phyloP scores from a whole-genome alignment of 805 yeast species.

The Suhomyces emberorum region DNA sequence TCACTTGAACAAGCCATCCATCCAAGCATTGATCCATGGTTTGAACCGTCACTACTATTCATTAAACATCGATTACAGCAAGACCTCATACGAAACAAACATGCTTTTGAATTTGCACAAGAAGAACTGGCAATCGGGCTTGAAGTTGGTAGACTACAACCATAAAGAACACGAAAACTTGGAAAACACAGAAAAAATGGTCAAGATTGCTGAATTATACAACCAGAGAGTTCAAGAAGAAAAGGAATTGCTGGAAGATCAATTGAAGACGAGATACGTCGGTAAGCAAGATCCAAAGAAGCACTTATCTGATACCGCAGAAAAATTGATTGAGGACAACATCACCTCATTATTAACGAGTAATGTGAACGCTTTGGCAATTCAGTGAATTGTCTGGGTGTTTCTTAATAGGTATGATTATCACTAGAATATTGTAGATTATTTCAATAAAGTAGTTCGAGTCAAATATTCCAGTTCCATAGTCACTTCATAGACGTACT shows the following conservation, averaged over 20 bases:
- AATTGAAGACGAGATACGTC: conserved; percentile 90
- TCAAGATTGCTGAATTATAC: conserved; percentile 84
- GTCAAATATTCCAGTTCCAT: no score
- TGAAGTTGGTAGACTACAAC: conserved; percentile 72
- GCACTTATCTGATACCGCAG: conserved; percentile 89
- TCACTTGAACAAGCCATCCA: conserved; percentile 90
- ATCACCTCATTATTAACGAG: conserved; percentile 84
- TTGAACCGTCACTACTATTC: conserved; percentile 96
- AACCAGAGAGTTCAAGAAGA: conserved; percentile 91
- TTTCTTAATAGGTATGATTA: no score
- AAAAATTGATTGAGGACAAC: conserved; percentile 81
- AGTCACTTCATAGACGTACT: no score
- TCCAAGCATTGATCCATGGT: conserved; percentile 96
- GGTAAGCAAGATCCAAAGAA: conserved; percentile 99
- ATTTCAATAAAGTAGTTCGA: not conserved
- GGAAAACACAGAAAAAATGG: conserved; percentile 72
- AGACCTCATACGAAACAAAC: conserved; percentile 86
- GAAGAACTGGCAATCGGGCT: conserved; percentile 92
- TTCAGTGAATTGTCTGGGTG: conserved; percentile 61
- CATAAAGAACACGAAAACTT: conserved; percentile 74
- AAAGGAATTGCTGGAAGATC: conserved; percentile 80
- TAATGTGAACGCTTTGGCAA: conserved; percentile 85
- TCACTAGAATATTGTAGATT: no score
- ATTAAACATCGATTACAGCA: conserved; percentile 88
- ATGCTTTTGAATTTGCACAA: conserved; percentile 94